Conservation (phyloP, 2,329 filamentous ascomycete genomes). For the Curvularia lunata region DNA sequence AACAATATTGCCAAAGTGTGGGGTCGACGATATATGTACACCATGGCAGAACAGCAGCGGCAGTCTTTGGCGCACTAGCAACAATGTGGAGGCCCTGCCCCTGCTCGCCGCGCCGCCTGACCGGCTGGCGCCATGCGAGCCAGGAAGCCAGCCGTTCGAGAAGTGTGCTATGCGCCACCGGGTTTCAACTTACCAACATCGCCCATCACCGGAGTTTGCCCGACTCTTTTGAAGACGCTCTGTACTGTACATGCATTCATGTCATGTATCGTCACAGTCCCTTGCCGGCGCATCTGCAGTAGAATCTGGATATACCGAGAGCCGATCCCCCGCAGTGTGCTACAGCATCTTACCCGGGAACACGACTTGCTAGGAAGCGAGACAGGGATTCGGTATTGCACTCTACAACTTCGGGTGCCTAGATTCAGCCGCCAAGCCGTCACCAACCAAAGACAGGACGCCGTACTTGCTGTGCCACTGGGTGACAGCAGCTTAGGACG, state of each 20-base stretch:
- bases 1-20: constrained; percentile 26
- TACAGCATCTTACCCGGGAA: constrained; percentile 29
- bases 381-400: constrained; percentile 18
- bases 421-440: neutral
- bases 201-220: neutral
- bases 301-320: constrained; percentile 14
- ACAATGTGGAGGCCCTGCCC: constrained; percentile 2
- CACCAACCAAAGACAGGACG: neutral
- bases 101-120: constrained; percentile 10
- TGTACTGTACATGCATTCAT: neutral
- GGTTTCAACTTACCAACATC: constrained; percentile 9
- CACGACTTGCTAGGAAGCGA: constrained; percentile 24
- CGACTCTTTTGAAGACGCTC: neutral
- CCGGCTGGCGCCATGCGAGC: neutral
- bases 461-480: constrained; percentile 6
- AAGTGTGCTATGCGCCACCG: constrained; percentile 18
- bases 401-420: constrained; percentile 3
- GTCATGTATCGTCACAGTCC: neutral
- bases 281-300: neutral
- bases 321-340: constrained; percentile 38
- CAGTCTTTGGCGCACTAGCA: constrained; percentile 1
- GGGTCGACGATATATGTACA: constrained; percentile 20
- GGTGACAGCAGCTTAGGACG: neutral
- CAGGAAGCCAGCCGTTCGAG: constrained; percentile 9
- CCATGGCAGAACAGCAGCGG: constrained; percentile 15